phyloP scores from a whole-genome alignment of 2,329 filamentous ascomycete genomes.

The Tolypocladium tropicale region DNA sequence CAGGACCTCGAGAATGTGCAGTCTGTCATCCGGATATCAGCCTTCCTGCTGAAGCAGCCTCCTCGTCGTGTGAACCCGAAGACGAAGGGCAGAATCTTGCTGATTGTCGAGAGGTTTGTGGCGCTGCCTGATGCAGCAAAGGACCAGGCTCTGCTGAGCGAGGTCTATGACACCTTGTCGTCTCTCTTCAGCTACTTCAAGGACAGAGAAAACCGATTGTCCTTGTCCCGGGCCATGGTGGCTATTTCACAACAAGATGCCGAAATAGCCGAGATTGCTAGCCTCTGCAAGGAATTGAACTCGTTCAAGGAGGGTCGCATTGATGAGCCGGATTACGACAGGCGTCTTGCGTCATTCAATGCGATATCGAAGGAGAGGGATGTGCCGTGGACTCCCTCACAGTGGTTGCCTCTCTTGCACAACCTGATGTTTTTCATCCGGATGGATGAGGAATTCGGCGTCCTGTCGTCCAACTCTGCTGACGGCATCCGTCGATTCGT shows the following conservation, averaged over 20 bases:
- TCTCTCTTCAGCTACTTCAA: conserved; percentile 86
- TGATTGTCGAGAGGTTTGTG: conserved; percentile 73
- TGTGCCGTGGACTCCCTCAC: conserved; percentile 49
- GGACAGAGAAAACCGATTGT: conserved; percentile 64
- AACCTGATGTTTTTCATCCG: conserved; percentile 84
- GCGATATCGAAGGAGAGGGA: conserved; percentile 56
- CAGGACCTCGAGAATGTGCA: conserved; percentile 57
- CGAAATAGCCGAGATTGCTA: conserved; percentile 51
- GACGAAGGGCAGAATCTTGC: conserved; percentile 70
- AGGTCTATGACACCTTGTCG: conserved; percentile 64
- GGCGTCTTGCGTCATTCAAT: conserved; percentile 66
- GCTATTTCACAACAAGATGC: conserved; percentile 58
- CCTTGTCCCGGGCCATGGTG: conserved; percentile 62
- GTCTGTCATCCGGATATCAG: conserved; percentile 70
- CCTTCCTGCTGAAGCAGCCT: conserved; percentile 77
- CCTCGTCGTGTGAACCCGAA: conserved; percentile 70
- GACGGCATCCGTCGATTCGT: conserved; percentile 72
- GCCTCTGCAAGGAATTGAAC: conserved; percentile 70
- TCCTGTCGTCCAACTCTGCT: conserved; percentile 70
- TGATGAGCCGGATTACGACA: conserved; percentile 82
- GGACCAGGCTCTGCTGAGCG: conserved; percentile 39
- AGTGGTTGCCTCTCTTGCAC: conserved; percentile 82
- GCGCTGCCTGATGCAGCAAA: conserved; percentile 41
- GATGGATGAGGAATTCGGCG: conserved; percentile 79
- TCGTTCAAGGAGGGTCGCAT: conserved; percentile 62